Percentiles rank a stretch among this genome's conserved stretches.
phyloP scores from a whole-genome alignment of 805 yeast species.

The Candida stauntonica region DNA sequence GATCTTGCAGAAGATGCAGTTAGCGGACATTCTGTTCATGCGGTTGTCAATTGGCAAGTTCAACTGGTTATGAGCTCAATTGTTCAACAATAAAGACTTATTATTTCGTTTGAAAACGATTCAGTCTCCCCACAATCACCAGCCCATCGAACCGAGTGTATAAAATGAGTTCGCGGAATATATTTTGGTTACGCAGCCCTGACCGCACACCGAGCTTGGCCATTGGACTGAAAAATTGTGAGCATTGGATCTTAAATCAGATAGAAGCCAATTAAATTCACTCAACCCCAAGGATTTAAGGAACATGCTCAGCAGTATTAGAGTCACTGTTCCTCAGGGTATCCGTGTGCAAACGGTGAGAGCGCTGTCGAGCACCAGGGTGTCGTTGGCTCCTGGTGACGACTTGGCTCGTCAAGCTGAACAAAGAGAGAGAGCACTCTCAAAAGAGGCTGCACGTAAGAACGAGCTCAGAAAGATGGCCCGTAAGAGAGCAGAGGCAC shows the following conservation, averaged over 20 bases:
- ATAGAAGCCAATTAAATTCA: too few relatives aligned
- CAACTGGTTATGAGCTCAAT: too few relatives aligned
- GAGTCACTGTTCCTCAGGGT: background rate
- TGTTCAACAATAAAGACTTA: too few relatives aligned
- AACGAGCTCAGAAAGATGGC: conserved; percentile 34
- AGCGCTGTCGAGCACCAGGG: conserved; percentile 13
- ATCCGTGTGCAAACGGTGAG: conserved; percentile 6
- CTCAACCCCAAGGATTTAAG: background rate
- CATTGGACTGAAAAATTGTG: background rate
- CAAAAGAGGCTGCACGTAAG: conserved; percentile 27
- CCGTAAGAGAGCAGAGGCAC: conserved; percentile 35
- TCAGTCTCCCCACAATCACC: too few relatives aligned
- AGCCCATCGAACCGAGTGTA: too few relatives aligned
- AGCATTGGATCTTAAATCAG: background rate
- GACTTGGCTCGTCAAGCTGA: conserved; percentile 27
- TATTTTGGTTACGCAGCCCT: too few relatives aligned
- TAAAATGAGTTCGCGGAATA: too few relatives aligned
- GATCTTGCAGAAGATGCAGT: conserved; percentile 91
- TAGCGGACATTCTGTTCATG: conserved; percentile 35
- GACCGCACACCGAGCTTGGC: too few relatives aligned
- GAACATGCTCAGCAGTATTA: background rate
- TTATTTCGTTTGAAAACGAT: too few relatives aligned
- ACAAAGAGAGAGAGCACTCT: conserved; percentile 27
- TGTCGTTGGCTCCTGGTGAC: conserved; percentile 23
- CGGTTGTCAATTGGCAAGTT: background rate